Conservation (phyloP, 192 early-diverging fungal genomes). For the Funneliformis geosporum region DNA sequence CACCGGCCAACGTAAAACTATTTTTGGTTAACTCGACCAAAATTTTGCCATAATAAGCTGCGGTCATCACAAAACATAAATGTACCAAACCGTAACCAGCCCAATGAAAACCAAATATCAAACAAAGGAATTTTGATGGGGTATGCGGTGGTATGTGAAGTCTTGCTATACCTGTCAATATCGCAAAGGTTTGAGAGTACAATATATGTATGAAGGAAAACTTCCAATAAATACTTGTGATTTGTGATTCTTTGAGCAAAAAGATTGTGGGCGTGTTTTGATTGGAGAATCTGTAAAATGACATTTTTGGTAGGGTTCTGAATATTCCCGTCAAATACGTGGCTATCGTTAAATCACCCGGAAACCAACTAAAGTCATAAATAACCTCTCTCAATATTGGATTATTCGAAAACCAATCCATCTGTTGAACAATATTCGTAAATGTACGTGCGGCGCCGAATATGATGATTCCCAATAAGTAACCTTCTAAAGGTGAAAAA, state of each 20-base stretch:
- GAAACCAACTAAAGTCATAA: not conserved
- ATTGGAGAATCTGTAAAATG: not conserved
- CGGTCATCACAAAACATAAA: not conserved
- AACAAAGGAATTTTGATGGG: not conserved
- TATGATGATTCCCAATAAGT: not conserved
- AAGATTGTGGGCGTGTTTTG: not conserved
- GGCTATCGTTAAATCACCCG: not conserved
- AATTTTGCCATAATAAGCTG: not conserved
- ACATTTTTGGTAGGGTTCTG: not conserved
- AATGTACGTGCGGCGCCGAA: not conserved
- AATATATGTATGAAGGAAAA: not conserved
- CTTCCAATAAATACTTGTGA: not conserved
- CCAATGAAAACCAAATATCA: not conserved
- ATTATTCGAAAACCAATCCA: not conserved
- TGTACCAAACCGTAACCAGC: not conserved
- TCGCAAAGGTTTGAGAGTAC: not conserved
- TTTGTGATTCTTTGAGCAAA: not conserved
- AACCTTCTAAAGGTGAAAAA: not conserved
- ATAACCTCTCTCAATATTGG: not conserved
- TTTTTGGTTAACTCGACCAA: not conserved
- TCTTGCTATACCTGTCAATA: not conserved
- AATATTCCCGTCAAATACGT: not conserved
- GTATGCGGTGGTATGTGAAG: not conserved
- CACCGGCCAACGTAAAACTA: not conserved
- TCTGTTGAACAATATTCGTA: not conserved